Evolutionary conservation across 2,329 filamentous ascomycete species (phyloP).

Genomic region (Neopestalotiopsis sp.): DNA sequence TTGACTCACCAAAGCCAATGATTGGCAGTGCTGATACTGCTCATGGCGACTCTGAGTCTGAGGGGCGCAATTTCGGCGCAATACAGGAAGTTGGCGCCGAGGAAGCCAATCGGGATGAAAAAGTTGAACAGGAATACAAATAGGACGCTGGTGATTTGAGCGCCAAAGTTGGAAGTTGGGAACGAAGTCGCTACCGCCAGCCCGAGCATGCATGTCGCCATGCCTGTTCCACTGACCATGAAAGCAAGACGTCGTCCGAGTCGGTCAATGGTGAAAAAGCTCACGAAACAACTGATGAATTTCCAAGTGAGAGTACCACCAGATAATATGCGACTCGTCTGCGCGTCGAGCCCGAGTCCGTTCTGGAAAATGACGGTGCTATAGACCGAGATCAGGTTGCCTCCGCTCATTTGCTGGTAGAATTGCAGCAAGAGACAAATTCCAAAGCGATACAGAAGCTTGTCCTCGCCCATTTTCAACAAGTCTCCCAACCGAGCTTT

Average conservation of each 20-base stretch:
- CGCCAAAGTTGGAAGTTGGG: constrained; percentile 47
- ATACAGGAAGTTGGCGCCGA: constrained; percentile 66
- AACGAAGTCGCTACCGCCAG: constrained; percentile 58
- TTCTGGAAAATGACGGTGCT: constrained; percentile 45
- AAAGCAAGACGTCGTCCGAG: constrained; percentile 56
- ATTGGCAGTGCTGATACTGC: constrained; percentile 60
- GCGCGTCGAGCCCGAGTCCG: constrained; percentile 44
- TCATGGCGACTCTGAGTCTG: constrained; percentile 59
- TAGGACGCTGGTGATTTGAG: constrained; percentile 57
- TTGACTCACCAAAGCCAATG: constrained; percentile 50
- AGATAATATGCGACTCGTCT: constrained; percentile 46
- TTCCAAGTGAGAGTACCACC: constrained; percentile 56
- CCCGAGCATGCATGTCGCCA: constrained; percentile 60
- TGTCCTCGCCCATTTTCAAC: constrained; percentile 55
- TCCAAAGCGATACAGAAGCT: constrained; percentile 55
- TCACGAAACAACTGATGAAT: constrained; percentile 51
- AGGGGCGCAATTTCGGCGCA: constrained; percentile 63
- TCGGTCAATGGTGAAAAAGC: constrained; percentile 56
- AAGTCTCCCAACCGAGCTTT: constrained; percentile 47
- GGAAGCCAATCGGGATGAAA: constrained; percentile 64
- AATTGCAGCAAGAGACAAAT: constrained; percentile 56
- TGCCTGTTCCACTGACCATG: constrained; percentile 57
- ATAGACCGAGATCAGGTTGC: constrained; percentile 56
- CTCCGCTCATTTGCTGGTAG: constrained; percentile 56
- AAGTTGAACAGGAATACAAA: constrained; percentile 67